Evolutionary conservation across 2,329 filamentous ascomycete genomes (phyloP).

Genomic region (Ilyonectria sp.): DNA sequence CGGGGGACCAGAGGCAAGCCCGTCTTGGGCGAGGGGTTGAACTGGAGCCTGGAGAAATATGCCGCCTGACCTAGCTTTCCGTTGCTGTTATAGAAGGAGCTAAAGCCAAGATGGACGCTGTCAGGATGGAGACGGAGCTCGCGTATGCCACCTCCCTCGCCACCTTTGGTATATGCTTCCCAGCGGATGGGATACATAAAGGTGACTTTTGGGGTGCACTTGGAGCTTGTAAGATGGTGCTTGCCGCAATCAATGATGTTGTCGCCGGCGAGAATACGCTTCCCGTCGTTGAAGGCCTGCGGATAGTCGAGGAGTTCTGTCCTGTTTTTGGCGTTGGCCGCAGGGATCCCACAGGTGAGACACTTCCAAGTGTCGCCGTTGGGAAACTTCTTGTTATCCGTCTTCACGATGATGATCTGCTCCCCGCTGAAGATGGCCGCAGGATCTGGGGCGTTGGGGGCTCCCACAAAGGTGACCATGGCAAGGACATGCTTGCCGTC

Average conservation of each 20-base stretch:
- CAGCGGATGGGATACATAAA: slow-evolving; percentile 22
- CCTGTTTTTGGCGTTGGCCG: slow-evolving; percentile 45
- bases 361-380: slow-evolving; percentile 65
- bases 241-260: slow-evolving; percentile 57
- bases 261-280: slow-evolving; percentile 51
- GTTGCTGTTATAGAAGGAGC: slow-evolving; percentile 48
- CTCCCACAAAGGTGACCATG: slow-evolving; percentile 58
- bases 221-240: slow-evolving; percentile 48
- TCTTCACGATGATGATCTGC: slow-evolving; percentile 60
- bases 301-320: slow-evolving; percentile 55
- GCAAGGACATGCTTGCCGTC: slow-evolving; percentile 60
- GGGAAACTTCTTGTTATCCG: slow-evolving; percentile 56
- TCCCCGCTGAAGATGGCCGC: slow-evolving; percentile 58
- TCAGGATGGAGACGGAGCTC: slow-evolving; percentile 64
- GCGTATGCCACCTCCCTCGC: slow-evolving; percentile 53
- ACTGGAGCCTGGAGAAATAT: slow-evolving; percentile 57
- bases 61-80: slow-evolving; percentile 41
- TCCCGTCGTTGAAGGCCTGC: slow-evolving; percentile 58
- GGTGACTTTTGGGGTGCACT: slow-evolving; percentile 3
- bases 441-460: slow-evolving; percentile 55
- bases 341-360: slow-evolving; percentile 59
- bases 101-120: slow-evolving; percentile 60
- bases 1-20: slow-evolving; percentile 49
- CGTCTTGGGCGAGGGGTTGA: slow-evolving; percentile 53
- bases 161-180: slow-evolving; percentile 43